Base-by-base conservation (phyloP, 768 basidiomycete species). In the Leccinellum luteum region DNA sequence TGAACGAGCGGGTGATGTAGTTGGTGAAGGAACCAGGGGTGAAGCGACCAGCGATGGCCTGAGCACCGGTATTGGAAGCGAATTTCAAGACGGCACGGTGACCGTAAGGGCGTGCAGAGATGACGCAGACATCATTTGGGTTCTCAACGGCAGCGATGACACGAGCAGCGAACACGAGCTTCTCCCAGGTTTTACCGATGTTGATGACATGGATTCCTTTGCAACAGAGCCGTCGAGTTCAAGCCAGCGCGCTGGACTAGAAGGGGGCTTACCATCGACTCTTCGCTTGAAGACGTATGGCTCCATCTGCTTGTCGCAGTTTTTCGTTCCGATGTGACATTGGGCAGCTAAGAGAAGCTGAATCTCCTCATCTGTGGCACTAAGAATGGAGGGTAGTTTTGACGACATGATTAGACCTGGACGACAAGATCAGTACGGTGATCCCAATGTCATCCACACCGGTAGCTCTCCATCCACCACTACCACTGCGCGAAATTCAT, bases 101-200 rank as follows among this genome's bases (percentile, higher is more conserved):
- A 62, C 97, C 97, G 79, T 98, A 99, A 50, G 94, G 92, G 65
- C 97, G 92, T 54, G 97, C 94, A 60, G 94, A 94, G 78, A 98
- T 98, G 71, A 96, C 97, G 77, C 91, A 93, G 70, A 99, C 85
- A 75, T 99, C 96, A 76, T 91, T 89, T 63, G 96, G 96, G 85
- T 98, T 98, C 77, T 98, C 95, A 70, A 98, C 88, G 54, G 94
- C 90, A 66, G 95, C 95, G 68, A 98, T 95, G 69, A 98, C 85
- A 74, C 97, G 93, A 61, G 97, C 97, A 58, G 97, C 97, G 68
- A 99, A 84, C 63, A 98, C 94, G 64, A 99, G 85, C 78, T 99
- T 99, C 79, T 98, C 96, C 95, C 95, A 98, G 64, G 96, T 99
- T 85, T 98, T 99, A 72, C 97, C 97, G 66, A 98, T 90, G 86